Evolutionary conservation across 2,329 filamentous ascomycete species (phyloP), one percentile per base, ranked within the genome.

Genomic region (Penicillium sp.): DNA sequence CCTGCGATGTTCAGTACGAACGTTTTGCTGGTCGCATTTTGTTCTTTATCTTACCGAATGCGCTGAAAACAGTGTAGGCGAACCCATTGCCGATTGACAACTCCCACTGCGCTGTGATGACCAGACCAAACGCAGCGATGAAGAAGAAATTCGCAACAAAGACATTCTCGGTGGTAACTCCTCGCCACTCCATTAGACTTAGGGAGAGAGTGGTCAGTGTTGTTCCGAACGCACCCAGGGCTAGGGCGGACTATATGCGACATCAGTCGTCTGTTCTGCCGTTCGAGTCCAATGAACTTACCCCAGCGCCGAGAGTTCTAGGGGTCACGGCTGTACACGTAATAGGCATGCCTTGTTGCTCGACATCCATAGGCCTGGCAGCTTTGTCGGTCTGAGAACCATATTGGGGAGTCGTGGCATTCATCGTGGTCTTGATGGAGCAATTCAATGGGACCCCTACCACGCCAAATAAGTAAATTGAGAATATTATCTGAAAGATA

Each of bases 61-160:
- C 80, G 53, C 76, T 78, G 33, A 82, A 74, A 0, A 81, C 77
- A 0, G 79, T 82, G 51, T 83, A 83, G 0, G 73, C 73, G 50
- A 81, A 81, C 0, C 75, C 76, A 47, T 83, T 82, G 0, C 80
- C 80, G 10, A 75, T 67, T 0, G 77, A 74, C 0, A 83, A 63
- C 59, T 82, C 79, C 80, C 80, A 83, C 58, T 83, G 79, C 5
- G 81, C 81, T 0, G 79, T 78, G 1, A 84, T 68, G 0, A 83
- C 69, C 54, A 84, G 72, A 0, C 79, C 80, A 46, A 83, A 73
- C 0, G 76, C 79, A 3, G 73, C 73, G 3, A 75, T 68, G 54
- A 81, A 81, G 68, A 81, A 82, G 67, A 82, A 80, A 54, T 82
- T 80, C 4, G 73, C 80, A 33, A 83, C 74, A 57, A 77, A 82